phyloP scores from a whole-genome alignment of 768 basidiomycete genomes.

The Trametes elegans region DNA sequence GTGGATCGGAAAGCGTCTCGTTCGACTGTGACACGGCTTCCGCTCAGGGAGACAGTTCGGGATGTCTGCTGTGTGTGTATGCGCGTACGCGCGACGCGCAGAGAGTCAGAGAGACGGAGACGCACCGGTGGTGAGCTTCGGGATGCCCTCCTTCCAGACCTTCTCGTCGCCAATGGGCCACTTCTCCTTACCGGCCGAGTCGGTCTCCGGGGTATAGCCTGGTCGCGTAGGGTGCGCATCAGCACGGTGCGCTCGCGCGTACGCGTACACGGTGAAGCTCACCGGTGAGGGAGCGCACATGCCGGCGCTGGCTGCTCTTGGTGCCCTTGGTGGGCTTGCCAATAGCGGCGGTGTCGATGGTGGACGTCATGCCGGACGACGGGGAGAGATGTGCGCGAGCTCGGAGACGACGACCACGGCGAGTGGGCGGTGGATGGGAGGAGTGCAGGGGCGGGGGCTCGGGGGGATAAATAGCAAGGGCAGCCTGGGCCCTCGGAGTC shows the following conservation, averaged over 20 bases:
- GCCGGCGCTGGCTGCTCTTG: slow-evolving; percentile 45
- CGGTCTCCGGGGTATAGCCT: slow-evolving; percentile 81
- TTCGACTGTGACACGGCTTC: no score
- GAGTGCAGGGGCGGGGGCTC: background rate
- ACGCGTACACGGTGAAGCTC: background rate
- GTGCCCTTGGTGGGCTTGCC: slow-evolving; percentile 31
- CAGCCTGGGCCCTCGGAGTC: background rate
- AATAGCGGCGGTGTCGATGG: slow-evolving; percentile 25
- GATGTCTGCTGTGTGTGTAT: no score
- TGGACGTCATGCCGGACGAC: slow-evolving; percentile 23
- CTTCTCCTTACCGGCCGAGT: slow-evolving; percentile 74
- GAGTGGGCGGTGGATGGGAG: background rate
- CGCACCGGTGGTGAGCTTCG: slow-evolving; percentile 56
- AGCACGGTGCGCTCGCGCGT: background rate
- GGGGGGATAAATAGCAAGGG: slow-evolving; percentile 3
- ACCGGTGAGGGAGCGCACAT: slow-evolving; percentile 57
- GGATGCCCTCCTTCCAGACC: slow-evolving; percentile 64
- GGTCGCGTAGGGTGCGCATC: background rate
- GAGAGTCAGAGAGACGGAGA: background rate
- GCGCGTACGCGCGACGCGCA: background rate
- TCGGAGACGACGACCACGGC: background rate
- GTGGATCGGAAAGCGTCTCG: no score
- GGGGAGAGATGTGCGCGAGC: background rate
- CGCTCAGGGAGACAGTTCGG: no score
- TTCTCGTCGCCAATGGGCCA: slow-evolving; percentile 83